A percentile compares a stretch with the other conserved stretches of the same genome.
Conservation (phyloP, 2,329 filamentous ascomycete species). For the Colletotrichum australisinense region DNA sequence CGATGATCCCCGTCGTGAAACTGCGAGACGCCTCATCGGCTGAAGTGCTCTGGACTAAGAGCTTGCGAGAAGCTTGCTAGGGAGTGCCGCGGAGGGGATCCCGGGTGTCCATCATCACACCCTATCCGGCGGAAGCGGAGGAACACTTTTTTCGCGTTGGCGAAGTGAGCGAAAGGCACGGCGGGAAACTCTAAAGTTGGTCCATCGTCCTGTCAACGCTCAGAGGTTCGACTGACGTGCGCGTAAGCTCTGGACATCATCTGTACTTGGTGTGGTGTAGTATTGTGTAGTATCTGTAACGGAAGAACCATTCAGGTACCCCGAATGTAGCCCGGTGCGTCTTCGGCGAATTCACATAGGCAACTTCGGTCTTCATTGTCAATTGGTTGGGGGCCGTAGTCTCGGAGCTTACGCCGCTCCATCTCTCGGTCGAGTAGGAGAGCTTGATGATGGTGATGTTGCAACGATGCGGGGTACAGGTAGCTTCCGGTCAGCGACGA, state of each 20-base stretch:
- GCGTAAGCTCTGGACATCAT: not conserved
- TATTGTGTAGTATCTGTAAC: too few species aligned
- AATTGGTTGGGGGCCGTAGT: too few species aligned
- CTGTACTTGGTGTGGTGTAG: too few species aligned
- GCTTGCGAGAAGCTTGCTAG: not conserved
- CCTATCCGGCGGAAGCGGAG: not conserved
- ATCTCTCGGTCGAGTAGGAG: not conserved
- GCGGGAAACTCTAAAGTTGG: not conserved
- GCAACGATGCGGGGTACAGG: not conserved
- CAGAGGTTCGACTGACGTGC: not conserved
- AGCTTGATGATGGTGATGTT: not conserved
- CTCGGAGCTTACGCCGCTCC: not conserved
- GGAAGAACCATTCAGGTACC: too few species aligned
- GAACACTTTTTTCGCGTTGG: not conserved
- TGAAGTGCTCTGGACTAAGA: not conserved
- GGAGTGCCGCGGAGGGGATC: not conserved
- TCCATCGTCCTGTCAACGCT: not conserved
- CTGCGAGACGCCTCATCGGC: not conserved
- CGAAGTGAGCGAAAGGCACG: conserved; percentile 1
- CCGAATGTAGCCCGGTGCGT: too few species aligned
- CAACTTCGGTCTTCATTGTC: too few species aligned
- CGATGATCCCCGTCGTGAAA: not conserved
- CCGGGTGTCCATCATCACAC: not conserved
- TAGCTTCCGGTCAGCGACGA: not conserved
- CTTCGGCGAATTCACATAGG: too few species aligned